These are phyloP conservation scores for Nicotiana benthamiana DNA, from an alignment of 257 asterid genomes.

Conservation along the genomic window DNA sequence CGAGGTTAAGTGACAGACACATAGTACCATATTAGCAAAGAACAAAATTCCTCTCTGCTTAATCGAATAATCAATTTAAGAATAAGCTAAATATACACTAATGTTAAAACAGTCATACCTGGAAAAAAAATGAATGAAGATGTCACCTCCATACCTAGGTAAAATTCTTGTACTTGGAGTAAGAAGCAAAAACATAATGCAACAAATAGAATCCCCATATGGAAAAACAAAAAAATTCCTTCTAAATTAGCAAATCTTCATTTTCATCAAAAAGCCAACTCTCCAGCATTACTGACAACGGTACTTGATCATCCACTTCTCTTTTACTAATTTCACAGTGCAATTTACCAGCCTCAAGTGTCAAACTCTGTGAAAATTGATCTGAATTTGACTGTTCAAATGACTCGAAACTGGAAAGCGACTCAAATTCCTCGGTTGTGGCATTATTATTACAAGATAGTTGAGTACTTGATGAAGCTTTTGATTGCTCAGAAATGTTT, in stretches of 20 bases:
- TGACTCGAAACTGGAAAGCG: constrained; percentile 46
- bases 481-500: constrained; percentile 19
- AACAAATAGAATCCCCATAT: background rate
- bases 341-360: constrained; percentile 32
- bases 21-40: background rate
- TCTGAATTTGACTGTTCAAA: constrained; percentile 43
- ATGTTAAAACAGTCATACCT: background rate
- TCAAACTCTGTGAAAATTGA: constrained; percentile 35
- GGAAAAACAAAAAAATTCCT: background rate
- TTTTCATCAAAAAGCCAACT: constrained; percentile 58
- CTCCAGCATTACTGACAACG: constrained; percentile 46
- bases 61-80: background rate
- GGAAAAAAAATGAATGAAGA: background rate
- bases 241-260: constrained; percentile 33
- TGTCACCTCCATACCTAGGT: background rate
- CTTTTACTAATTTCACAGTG: constrained; percentile 33
- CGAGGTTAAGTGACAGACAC: background rate
- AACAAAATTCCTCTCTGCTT: background rate
- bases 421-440: constrained; percentile 26
- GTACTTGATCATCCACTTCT: constrained; percentile 24
- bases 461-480: constrained; percentile 36
- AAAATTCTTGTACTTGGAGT: background rate
- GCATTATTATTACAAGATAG: constrained; percentile 25
- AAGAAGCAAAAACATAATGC: background rate
- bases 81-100: background rate